phyloP scores from a whole-genome alignment of 345 rosid genomes.

The Salix suchowensis region DNA sequence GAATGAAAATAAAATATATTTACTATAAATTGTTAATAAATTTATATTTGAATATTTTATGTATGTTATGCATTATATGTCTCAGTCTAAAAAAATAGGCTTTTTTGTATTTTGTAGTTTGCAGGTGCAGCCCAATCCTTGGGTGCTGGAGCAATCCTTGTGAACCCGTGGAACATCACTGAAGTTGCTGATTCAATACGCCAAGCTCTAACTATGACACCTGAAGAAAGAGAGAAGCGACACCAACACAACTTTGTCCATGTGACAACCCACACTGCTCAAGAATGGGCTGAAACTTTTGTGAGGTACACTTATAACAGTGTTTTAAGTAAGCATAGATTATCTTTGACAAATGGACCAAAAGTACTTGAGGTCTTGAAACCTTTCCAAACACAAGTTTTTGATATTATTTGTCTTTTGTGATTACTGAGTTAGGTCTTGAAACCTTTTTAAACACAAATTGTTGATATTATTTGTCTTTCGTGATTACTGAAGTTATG shows the following conservation, averaged over 20 bases:
- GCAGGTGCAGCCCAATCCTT: conserved; percentile 99
- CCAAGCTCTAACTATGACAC: conserved; percentile 71
- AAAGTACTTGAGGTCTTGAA: not conserved
- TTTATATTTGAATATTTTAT: not conserved
- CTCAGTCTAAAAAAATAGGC: not conserved
- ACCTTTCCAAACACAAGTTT: not conserved
- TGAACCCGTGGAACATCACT: conserved; percentile 99
- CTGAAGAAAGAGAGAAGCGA: conserved; percentile 89
- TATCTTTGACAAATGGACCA: not conserved
- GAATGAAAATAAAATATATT: not conserved
- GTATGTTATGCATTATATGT: not conserved
- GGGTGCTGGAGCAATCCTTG: conserved; percentile 98
- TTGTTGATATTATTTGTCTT: not conserved
- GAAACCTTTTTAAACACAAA: not conserved
- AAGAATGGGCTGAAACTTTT: conserved; percentile 99
- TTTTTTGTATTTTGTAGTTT: conserved; percentile 47
- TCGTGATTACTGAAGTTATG: not conserved
- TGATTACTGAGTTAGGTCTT: not conserved
- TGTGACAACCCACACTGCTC: conserved; percentile 86
- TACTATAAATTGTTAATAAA: not conserved
- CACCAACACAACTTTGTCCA: conserved; percentile 74
- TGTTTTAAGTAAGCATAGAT: not conserved
- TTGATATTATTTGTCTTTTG: not conserved
- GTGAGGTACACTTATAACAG: conserved; percentile 55
- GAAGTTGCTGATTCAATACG: conserved; percentile 95